A percentile compares a stretch with the other conserved stretches of the same genome.
Evolutionary conservation across 1,284 basidiomycete genomes (phyloP).

Genomic region (Malassezia caprae): DNA sequence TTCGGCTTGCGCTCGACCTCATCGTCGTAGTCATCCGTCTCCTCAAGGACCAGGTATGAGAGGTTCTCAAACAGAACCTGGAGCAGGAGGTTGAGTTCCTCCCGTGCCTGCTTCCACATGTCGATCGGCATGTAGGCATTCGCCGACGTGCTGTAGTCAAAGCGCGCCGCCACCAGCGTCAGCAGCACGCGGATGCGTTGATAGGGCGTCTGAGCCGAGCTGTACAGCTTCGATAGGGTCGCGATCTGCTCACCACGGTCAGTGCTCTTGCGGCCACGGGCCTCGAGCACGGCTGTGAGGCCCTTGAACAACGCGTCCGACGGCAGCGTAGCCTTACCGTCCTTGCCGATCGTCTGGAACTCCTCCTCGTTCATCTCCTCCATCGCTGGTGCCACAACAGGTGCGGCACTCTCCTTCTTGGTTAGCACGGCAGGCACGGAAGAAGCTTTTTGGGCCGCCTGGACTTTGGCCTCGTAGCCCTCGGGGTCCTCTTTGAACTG

Average conservation of each 20-base stretch:
- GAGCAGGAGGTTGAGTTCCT: conserved; percentile 78
- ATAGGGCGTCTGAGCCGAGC: conserved; percentile 69
- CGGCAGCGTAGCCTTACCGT: conserved; percentile 76
- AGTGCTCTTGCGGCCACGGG: conserved; percentile 92
- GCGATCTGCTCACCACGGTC: conserved; percentile 89
- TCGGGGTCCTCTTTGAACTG: conserved; percentile 83
- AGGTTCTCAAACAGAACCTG: conserved; percentile 63
- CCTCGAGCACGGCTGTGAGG: conserved; percentile 80
- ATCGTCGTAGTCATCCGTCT: conserved; percentile 87
- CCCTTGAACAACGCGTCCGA: conserved; percentile 87
- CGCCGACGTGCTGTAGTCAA: conserved; percentile 88
- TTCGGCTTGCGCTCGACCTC: conserved; percentile 70
- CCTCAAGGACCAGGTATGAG: conserved; percentile 67
- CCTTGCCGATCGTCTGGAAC: conserved; percentile 85
- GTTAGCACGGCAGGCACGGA: conserved; percentile 33
- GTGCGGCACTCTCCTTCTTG: conserved; percentile 49
- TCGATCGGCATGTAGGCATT: conserved; percentile 82
- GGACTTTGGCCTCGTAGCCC: conserved; percentile 66
- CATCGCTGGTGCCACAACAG: conserved; percentile 51
- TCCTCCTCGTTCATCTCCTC: conserved; percentile 53
- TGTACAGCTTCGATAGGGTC: conserved; percentile 76
- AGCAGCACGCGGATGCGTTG: conserved; percentile 88
- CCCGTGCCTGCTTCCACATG: conserved; percentile 75
- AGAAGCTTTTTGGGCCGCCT: conserved; percentile 49
- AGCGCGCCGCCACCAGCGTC: conserved; percentile 82